Evolutionary conservation across 2,329 filamentous ascomycete genomes (phyloP), one percentile per base, ranked within the genome.

Genomic region (Arthrobotrys megalospora): DNA sequence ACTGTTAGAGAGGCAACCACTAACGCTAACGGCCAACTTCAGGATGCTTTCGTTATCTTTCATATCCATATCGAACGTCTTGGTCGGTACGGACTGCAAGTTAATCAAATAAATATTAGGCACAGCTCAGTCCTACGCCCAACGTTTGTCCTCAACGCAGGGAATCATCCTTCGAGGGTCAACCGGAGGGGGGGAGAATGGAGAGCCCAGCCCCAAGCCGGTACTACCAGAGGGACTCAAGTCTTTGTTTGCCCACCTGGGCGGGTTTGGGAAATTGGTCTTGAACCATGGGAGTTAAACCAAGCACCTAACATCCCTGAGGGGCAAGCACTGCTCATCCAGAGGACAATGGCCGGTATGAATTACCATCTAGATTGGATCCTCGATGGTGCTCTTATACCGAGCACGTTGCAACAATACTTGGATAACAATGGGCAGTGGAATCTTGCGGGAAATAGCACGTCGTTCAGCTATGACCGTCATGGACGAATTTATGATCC

Each of bases 91-190:
- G 53, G 53, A 1, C 21, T 60, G 34, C 19, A 60, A 38, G 53
- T 60, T 8, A 43, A 41, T 4, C 53, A 60, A 41, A 60, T 60
- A 19, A 60, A 60, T n/a, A 16, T 60, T 24, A 38, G 53, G 21
- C 53, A 60, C 34, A 32, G 53, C 16, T 16, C 10, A 19, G n/a
- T n/a, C 2, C 41, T 60, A n/a, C 53, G 53, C 16, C 34, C 53
- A 10, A 60, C 53, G 2, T 41, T 21, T 3, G n/a, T 5, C n/a
- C 34, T 32, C 2, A 4, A 19, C 3, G 1, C 36, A 7, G 19
- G 6, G 1, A 60, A 43, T 41, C 3, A 3, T 6, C 32, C 53
- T 7, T 8, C 34, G 4, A 14, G 16, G 16, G 7, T 1, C 32
- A 19, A 41, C 21, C 53, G 34, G 3, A 41, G 34, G 4, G 1